phyloP scores from a whole-genome alignment of 192 early-diverging fungal species.

The Oehlia diaphana region DNA sequence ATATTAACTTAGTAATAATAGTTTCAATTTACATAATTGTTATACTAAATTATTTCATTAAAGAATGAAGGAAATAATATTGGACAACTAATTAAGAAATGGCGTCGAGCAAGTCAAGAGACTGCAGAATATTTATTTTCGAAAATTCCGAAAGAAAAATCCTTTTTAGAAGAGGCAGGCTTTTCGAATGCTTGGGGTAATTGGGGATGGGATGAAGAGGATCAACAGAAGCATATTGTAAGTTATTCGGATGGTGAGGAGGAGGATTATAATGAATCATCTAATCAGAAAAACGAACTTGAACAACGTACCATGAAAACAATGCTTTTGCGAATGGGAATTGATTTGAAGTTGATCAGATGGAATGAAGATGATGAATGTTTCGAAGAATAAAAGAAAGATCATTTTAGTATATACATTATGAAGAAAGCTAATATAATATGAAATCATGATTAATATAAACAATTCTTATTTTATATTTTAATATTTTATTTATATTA shows the following conservation, averaged over 20 bases:
- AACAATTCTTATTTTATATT: too few species aligned
- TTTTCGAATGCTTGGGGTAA: constrained; percentile 1
- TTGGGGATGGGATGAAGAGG: neutral
- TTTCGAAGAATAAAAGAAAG: constrained; percentile 10
- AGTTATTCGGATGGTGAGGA: constrained; percentile 6
- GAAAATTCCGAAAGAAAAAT: constrained; percentile 1
- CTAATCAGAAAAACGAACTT: neutral
- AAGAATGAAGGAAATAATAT: constrained; percentile 2
- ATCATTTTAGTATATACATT: too few species aligned
- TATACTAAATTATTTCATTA: neutral
- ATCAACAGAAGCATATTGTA: neutral
- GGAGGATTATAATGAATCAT: neutral
- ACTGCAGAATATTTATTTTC: constrained; percentile 17
- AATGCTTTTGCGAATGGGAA: constrained; percentile 17
- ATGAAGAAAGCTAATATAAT: too few species aligned
- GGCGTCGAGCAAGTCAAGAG: constrained; percentile 16
- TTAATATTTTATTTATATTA: too few species aligned
- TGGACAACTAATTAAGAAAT: constrained; percentile 13
- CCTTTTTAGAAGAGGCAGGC: constrained; percentile 8
- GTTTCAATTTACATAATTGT: neutral
- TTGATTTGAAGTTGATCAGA: constrained; percentile 12
- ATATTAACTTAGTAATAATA: neutral
- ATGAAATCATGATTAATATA: too few species aligned
- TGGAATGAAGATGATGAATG: constrained; percentile 28
- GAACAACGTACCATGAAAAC: constrained; percentile 13